phyloP scores from a whole-genome alignment of 345 rosid species.

The Pugionium dolabratum region DNA sequence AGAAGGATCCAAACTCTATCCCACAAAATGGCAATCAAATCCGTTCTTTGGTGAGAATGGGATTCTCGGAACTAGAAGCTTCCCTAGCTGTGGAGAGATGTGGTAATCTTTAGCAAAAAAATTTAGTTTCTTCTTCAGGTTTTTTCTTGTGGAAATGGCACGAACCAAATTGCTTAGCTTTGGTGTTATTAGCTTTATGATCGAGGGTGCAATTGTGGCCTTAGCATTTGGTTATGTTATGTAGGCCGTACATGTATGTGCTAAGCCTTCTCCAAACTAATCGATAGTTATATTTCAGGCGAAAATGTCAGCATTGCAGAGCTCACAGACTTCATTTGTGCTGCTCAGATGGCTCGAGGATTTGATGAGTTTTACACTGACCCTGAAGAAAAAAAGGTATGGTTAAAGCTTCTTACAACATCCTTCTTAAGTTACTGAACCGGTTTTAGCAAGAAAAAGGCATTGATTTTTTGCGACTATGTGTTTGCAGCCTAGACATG shows the following conservation, averaged over 20 bases:
- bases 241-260: slow-evolving; percentile 16
- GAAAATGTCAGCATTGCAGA: slow-evolving; percentile 54
- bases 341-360: slow-evolving; percentile 73
- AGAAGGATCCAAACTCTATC: slow-evolving; percentile 36
- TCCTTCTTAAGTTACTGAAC: not conserved
- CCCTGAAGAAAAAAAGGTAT: slow-evolving; percentile 60
- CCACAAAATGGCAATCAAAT: slow-evolving; percentile 43
- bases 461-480: slow-evolving; percentile 12
- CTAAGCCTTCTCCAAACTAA: slow-evolving; percentile 4
- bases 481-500: slow-evolving; percentile 45
- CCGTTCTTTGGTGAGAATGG: slow-evolving; percentile 59
- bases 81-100: slow-evolving; percentile 82
- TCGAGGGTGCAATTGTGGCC: not conserved
- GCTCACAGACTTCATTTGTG: slow-evolving; percentile 77
- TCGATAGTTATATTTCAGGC: slow-evolving; percentile 48
- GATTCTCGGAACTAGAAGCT: slow-evolving; percentile 63
- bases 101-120: slow-evolving; percentile 45
- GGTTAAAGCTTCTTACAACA: not conserved
- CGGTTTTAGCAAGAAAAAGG: slow-evolving; percentile 1
- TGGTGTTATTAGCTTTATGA: slow-evolving; percentile 9
- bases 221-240: slow-evolving; percentile 8
- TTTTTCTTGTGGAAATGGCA: slow-evolving; percentile 3
- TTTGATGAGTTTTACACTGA: slow-evolving; percentile 53
- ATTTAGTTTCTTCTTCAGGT: not conserved
- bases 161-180: slow-evolving; percentile 3